Percentiles rank a stretch among this genome's conserved stretches.
phyloP scores from a whole-genome alignment of 2,329 filamentous ascomycete species.

The Curvularia hawaiiensis region DNA sequence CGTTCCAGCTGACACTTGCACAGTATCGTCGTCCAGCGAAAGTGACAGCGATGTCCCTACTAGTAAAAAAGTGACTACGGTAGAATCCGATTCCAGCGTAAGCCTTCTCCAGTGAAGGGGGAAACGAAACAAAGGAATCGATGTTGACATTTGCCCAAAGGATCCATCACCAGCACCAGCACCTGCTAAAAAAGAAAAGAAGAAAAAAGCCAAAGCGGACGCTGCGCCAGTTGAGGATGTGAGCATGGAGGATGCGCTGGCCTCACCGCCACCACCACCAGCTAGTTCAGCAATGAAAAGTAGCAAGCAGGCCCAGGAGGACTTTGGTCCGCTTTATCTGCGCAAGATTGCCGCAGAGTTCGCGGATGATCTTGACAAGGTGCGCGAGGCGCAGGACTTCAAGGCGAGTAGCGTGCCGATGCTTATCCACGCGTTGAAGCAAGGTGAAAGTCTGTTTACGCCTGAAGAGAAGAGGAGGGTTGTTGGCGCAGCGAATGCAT shows the following conservation, averaged over 20 bases:
- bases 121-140: too few species aligned
- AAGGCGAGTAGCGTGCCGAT: slow-evolving; percentile 65
- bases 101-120: not conserved
- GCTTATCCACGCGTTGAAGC: slow-evolving; percentile 70
- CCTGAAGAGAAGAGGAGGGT: slow-evolving; percentile 57
- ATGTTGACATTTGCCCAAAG: slow-evolving; percentile 4
- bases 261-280: slow-evolving; percentile 7
- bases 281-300: slow-evolving; percentile 8
- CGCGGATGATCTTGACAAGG: slow-evolving; percentile 73
- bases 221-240: slow-evolving; percentile 21
- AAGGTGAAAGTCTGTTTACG: slow-evolving; percentile 68
- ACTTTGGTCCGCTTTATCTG: slow-evolving; percentile 71
- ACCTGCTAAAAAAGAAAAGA: slow-evolving; percentile 22
- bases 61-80: slow-evolving; percentile 7
- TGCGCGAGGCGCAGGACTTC: slow-evolving; percentile 73
- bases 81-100: slow-evolving; percentile 7
- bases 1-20: slow-evolving; percentile 14
- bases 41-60: slow-evolving; percentile 38
- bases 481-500: slow-evolving; percentile 27
- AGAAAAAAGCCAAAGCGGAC: slow-evolving; percentile 17
- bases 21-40: slow-evolving; percentile 40
- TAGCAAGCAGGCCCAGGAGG: slow-evolving; percentile 22
- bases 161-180: slow-evolving; percentile 7
- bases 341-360: slow-evolving; percentile 72
- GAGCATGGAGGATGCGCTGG: slow-evolving; percentile 25